These are phyloP conservation scores for Populus hybrid DNA, from an alignment of 441 rosid species.

Conservation along the genomic window DNA sequence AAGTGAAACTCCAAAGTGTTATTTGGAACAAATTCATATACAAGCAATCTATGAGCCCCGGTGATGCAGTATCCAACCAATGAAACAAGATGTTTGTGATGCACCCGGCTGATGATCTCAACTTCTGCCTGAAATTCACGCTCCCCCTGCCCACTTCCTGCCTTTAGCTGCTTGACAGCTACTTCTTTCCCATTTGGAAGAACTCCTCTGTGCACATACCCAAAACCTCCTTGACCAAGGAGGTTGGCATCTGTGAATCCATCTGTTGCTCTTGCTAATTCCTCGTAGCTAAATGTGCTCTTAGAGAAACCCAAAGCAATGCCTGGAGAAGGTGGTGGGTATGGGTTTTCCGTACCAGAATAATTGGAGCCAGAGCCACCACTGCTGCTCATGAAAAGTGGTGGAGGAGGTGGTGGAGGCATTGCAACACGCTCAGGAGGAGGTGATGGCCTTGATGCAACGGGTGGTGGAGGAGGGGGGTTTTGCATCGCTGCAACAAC, in stretches of 20 bases:
- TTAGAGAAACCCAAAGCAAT: constrained; percentile 68
- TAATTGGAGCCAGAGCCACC: constrained; percentile 80
- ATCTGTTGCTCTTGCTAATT: constrained; percentile 80
- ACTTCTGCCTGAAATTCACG: constrained; percentile 98
- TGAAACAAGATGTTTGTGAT: constrained; percentile 94
- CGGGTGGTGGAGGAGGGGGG: constrained; percentile 55
- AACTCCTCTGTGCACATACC: constrained; percentile 90
- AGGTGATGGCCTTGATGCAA: constrained; percentile 43
- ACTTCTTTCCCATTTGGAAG: constrained; percentile 96
- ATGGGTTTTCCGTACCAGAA: constrained; percentile 62
- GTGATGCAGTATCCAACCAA: constrained; percentile 90
- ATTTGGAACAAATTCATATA: constrained; percentile 94
- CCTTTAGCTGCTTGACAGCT: constrained; percentile 87
- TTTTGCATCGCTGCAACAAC: constrained; percentile 30
- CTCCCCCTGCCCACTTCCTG: constrained; percentile 98
- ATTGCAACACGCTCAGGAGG: constrained; percentile 34
- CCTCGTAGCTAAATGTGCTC: constrained; percentile 84
- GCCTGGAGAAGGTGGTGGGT: constrained; percentile 85
- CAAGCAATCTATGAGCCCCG: constrained; percentile 77
- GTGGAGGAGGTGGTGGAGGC: constrained; percentile 58
- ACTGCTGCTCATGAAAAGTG: constrained; percentile 70
- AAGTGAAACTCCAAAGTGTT: constrained; percentile 90
- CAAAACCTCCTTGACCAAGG: constrained; percentile 98
- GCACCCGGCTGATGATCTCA: constrained; percentile 94
- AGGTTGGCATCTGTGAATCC: constrained; percentile 90